These are phyloP conservation scores for Discostella pseudostelligera DNA, from an alignment of 108 stramenopile species.

Conservation along the genomic window DNA sequence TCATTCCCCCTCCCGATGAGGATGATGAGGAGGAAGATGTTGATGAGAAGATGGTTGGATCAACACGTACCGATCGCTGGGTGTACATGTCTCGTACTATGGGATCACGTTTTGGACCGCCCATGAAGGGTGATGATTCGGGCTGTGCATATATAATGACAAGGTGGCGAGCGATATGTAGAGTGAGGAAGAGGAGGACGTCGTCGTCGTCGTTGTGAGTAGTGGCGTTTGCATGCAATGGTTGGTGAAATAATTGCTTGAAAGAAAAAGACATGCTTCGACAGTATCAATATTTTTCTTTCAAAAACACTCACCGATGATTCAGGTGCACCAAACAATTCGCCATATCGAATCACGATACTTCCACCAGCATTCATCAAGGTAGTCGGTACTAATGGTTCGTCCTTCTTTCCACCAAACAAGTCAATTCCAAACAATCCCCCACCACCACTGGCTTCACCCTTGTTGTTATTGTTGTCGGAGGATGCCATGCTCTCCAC, in stretches of 20 bases:
- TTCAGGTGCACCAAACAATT: slow-evolving; percentile 76
- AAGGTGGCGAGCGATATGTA: not conserved
- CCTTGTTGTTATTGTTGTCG: slow-evolving; percentile 12
- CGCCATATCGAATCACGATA: slow-evolving; percentile 60
- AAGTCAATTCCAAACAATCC: slow-evolving; percentile 33
- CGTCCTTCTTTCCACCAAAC: slow-evolving; percentile 40
- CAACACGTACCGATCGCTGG: slow-evolving; percentile 71
- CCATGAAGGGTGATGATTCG: slow-evolving; percentile 70
- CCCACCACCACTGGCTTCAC: slow-evolving; percentile 14
- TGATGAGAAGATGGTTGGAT: slow-evolving; percentile 57
- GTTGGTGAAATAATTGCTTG: too few species aligned
- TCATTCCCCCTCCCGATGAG: slow-evolving; percentile 12
- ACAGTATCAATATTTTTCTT: too few species aligned
- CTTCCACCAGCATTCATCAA: slow-evolving; percentile 40
- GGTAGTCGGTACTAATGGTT: slow-evolving; percentile 2
- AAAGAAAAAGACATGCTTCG: not conserved
- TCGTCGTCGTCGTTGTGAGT: too few species aligned
- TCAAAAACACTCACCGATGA: slow-evolving; percentile 52
- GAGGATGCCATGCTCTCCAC: slow-evolving; percentile 19
- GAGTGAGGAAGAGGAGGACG: not conserved
- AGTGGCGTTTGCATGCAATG: too few species aligned
- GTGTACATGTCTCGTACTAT: slow-evolving; percentile 74
- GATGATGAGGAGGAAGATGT: slow-evolving; percentile 36
- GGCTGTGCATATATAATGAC: slow-evolving; percentile 28
- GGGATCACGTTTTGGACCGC: slow-evolving; percentile 67